Conservation (phyloP, 2,329 filamentous ascomycete genomes). For the Fusarium proliferatum region DNA sequence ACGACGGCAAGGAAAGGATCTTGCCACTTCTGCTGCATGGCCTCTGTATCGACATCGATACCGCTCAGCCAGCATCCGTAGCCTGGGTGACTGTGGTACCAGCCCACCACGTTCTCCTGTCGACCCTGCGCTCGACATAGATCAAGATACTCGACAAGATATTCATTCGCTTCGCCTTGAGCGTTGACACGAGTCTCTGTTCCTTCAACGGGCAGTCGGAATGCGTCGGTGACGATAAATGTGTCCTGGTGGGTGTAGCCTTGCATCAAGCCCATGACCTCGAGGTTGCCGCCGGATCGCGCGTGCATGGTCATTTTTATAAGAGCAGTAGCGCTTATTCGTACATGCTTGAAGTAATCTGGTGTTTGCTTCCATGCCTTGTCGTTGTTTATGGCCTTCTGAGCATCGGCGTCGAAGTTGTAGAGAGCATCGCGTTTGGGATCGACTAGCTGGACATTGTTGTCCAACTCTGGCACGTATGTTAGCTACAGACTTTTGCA, state of each 20-base stretch:
- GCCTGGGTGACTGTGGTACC: constrained; percentile 98
- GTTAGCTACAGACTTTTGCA: constrained; percentile 13
- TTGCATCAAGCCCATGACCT: constrained; percentile 99
- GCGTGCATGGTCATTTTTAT: constrained; percentile 99
- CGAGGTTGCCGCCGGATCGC: constrained; percentile 89
- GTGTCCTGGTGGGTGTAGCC: constrained; percentile 88
- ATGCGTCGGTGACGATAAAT: constrained; percentile 93
- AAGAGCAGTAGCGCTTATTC: constrained; percentile 91
- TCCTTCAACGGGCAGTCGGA: constrained; percentile 93
- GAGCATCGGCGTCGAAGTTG: constrained; percentile 76
- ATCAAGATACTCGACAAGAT: constrained; percentile 88
- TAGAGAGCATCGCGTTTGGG: constrained; percentile 91
- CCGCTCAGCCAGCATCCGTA: constrained; percentile 98
- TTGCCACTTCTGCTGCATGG: constrained; percentile 83
- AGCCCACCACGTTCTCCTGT: constrained; percentile 92
- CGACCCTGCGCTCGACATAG: constrained; percentile 79
- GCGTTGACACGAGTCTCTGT: constrained; percentile 99
- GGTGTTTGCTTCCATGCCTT: constrained; percentile 83
- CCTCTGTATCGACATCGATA: constrained; percentile 92
- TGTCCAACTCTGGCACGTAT: constrained; percentile 78
- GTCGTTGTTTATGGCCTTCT: constrained; percentile 72
- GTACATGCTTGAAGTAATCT: constrained; percentile 91
- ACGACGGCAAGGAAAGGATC: constrained; percentile 97
- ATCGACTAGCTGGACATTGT: constrained; percentile 85
- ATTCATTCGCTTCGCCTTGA: constrained; percentile 95